Percentiles rank a stretch among this genome's conserved stretches.
Conservation (phyloP, 2,329 filamentous ascomycete species). For the Colletotrichum musae region DNA sequence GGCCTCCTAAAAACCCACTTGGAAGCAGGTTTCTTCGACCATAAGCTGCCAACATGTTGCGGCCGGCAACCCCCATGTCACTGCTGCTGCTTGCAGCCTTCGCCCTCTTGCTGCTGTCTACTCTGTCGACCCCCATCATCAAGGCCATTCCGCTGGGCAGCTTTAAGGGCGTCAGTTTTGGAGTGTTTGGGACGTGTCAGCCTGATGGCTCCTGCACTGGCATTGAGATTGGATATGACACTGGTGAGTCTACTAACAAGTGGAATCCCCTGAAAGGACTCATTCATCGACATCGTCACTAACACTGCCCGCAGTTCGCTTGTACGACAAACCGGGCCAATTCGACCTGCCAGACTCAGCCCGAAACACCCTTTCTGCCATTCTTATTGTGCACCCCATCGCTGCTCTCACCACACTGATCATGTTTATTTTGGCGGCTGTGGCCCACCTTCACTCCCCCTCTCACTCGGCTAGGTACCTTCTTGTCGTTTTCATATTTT, state of each 20-base stretch:
- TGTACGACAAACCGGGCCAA: constrained; percentile 47
- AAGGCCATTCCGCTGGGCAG: constrained; percentile 86
- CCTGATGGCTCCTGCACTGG: constrained; percentile 73
- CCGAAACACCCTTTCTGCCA: constrained; percentile 80
- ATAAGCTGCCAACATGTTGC: constrained; percentile 76
- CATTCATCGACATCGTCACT: constrained; percentile 7
- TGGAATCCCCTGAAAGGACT: neutral
- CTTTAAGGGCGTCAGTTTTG: constrained; percentile 84
- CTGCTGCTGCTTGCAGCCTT: constrained; percentile 90
- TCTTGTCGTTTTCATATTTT: constrained; percentile 86
- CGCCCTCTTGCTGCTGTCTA: constrained; percentile 85
- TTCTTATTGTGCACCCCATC: constrained; percentile 93
- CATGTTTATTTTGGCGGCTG: constrained; percentile 83
- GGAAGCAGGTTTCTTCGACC: constrained; percentile 54
- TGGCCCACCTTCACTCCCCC: constrained; percentile 88
- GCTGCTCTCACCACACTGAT: constrained; percentile 88
- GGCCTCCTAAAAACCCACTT: constrained; percentile 47
- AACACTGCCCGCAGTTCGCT: constrained; percentile 12
- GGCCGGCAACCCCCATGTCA: constrained; percentile 92
- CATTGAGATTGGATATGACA: constrained; percentile 88
- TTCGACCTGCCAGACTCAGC: constrained; percentile 72
- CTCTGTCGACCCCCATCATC: constrained; percentile 93
- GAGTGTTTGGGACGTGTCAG: constrained; percentile 92
- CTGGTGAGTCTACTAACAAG: constrained; percentile 69
- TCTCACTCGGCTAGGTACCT: constrained; percentile 93